phyloP scores from a whole-genome alignment of 1,139 yeast genomes.

The Insectozyma bohioensis region DNA sequence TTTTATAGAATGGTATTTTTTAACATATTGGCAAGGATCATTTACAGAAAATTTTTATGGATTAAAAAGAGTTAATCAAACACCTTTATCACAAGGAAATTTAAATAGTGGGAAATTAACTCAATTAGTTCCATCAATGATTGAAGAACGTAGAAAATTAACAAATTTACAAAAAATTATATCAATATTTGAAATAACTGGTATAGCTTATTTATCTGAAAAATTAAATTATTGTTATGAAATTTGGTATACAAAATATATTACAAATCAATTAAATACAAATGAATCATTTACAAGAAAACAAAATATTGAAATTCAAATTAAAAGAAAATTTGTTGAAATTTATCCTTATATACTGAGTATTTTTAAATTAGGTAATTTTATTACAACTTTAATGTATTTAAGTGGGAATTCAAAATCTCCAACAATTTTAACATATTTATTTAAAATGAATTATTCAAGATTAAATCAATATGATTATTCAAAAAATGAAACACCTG shows the following conservation, averaged over 20 bases:
- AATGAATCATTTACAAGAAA: conserved; percentile 30
- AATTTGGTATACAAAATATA: conserved; percentile 55
- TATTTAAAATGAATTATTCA: conserved; percentile 67
- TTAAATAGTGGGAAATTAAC: conserved; percentile 36
- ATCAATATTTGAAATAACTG: conserved; percentile 62
- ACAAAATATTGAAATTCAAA: conserved; percentile 27
- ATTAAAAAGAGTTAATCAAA: conserved; percentile 59
- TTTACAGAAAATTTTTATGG: conserved; percentile 95
- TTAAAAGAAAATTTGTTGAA: conserved; percentile 51
- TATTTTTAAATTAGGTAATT: conserved; percentile 46
- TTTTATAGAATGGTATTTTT: conserved; percentile 70
- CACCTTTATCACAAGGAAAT: conserved; percentile 32
- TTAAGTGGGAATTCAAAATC: conserved; percentile 68
- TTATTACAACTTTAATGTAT: conserved; percentile 64
- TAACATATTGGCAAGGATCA: conserved; percentile 76
- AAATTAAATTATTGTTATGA: conserved; percentile 70
- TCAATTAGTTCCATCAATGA: conserved; percentile 46
- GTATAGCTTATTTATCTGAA: conserved; percentile 66
- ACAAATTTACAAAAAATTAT: conserved; percentile 54
- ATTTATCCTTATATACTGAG: conserved; percentile 62
- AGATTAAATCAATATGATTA: conserved; percentile 68
- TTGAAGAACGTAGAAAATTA: conserved; percentile 57
- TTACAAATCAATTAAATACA: conserved; percentile 45
- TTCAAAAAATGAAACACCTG: conserved; percentile 41
- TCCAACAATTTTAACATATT: conserved; percentile 60